Base-by-base conservation (phyloP, 2,329 filamentous ascomycete genomes). In the Sarocladiaceae sp. region DNA sequence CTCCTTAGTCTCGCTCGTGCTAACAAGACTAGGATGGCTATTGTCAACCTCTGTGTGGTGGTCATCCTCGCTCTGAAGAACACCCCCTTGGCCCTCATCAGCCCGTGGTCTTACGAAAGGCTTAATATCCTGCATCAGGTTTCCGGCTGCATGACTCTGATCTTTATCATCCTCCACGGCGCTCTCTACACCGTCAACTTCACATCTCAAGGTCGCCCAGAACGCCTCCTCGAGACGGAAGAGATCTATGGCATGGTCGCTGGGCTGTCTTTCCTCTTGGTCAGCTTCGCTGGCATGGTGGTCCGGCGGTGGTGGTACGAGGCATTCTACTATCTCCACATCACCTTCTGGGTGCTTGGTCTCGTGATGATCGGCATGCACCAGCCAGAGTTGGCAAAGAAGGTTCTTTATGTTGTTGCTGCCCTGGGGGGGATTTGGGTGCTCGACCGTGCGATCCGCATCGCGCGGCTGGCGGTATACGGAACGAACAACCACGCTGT, bases 31-130 rank as follows among this genome's bases (percentile, higher is more conserved):
- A 69, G 67, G 67, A 55, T 70, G 46, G 55, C 61, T 1, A 50
- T 68, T 13, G 54, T 49, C 10, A 81, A 81, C 51, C 55, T 78
- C 23, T 58, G 64, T 11, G 58, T 82, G 13, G 65, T 77, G 11
- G 62, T 78, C 11, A 72, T 80, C 40, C 60, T 82, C 13, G 66
- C 71, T 1, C 61, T 81, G 33, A 80, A 79, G 51, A 79, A 80
- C 53, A 80, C 76, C 0, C 78, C 76, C 0, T 56, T 81, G 15
- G 70, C 70, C 0, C 68, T 70, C 47, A 50, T 82, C 10, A 72
- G 72, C 1, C 61, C 68, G 2, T 74, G 72, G 53, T 79, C 76
- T 4, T 77, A 82, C 54, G 77, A 81, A 48, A 67, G 73, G 16
- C 67, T 82, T 43, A 80, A 79, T 51, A 65, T 72, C 40, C 63